These are phyloP conservation scores for Suhomyces bokatorum DNA, from an alignment of 1,139 yeast genomes.

Conservation along the genomic window DNA sequence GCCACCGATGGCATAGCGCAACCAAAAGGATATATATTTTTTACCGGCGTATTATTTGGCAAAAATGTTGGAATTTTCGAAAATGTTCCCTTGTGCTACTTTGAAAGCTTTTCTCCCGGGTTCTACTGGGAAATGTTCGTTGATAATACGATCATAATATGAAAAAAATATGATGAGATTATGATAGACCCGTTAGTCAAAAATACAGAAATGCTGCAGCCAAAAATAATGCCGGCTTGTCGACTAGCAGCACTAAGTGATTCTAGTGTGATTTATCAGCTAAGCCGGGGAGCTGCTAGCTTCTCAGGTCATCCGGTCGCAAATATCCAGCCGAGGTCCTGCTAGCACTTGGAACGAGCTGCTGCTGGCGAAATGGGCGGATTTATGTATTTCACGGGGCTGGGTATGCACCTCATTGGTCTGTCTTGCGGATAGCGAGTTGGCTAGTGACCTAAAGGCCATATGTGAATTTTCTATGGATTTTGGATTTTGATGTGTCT, in stretches of 20 bases:
- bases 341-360: not conserved
- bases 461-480: too few relatives aligned
- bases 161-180: not conserved
- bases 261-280: conserved; percentile 1
- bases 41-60: not conserved
- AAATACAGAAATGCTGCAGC: not conserved
- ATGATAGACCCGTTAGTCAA: not conserved
- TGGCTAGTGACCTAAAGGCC: too few relatives aligned
- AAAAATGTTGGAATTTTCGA: too few relatives aligned
- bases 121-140: too few relatives aligned
- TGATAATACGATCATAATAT: too few relatives aligned
- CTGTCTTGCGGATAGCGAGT: not conserved
- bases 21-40: too few relatives aligned
- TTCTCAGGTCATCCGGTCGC: conserved; percentile 1
- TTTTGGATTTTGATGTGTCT: too few relatives aligned
- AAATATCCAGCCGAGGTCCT: not conserved
- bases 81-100: not conserved
- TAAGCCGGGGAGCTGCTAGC: not conserved
- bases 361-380: not conserved
- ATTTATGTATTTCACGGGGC: not conserved
- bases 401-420: not conserved
- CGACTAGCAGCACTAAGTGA: not conserved
- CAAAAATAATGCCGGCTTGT: not conserved
- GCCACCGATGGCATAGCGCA: too few relatives aligned
- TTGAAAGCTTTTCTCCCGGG: not conserved